A percentile compares a stretch with the other conserved stretches of the same genome.
Conservation (phyloP, 768 basidiomycete genomes). For the Boletus barrowsii region DNA sequence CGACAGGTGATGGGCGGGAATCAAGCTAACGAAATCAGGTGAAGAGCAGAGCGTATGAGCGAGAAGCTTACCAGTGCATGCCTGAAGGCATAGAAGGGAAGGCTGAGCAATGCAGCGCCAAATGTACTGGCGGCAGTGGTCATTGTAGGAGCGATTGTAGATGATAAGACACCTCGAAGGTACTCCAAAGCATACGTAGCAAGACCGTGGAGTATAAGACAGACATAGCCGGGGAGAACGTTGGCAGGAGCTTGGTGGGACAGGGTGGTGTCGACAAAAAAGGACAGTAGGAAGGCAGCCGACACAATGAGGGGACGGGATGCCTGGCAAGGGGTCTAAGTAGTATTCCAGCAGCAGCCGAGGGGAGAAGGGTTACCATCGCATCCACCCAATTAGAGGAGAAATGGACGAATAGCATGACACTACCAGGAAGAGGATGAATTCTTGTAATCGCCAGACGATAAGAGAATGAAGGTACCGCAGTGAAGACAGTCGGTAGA, state of each 20-base stretch:
- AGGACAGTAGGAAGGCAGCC: conserved; percentile 50
- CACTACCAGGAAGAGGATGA: conserved; percentile 39
- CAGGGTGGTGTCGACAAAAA: conserved; percentile 52
- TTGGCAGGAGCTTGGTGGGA: conserved; percentile 37
- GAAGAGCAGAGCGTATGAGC: not conserved
- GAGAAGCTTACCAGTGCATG: conserved; percentile 49
- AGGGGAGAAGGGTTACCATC: conserved; percentile 48
- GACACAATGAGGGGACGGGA: conserved; percentile 47
- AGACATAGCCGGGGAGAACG: conserved; percentile 63
- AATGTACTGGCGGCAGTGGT: conserved; percentile 54
- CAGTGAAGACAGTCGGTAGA: conserved; percentile 63
- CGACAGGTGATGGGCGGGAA: conserved; percentile 46
- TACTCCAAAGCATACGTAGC: conserved; percentile 62
- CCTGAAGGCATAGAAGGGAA: conserved; percentile 64
- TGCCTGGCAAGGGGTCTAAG: conserved; percentile 35
- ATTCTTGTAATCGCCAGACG: not conserved
- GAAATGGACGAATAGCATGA: conserved; percentile 67
- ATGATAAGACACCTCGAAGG: conserved; percentile 53
- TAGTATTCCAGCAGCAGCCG: conserved; percentile 17
- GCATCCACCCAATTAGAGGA: conserved; percentile 64
- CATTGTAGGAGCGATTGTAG: conserved; percentile 55
- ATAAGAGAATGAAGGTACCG: conserved; percentile 45
- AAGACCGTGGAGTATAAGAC: conserved; percentile 56
- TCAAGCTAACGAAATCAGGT: conserved; percentile 39
- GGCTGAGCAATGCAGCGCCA: conserved; percentile 59